phyloP scores from a whole-genome alignment of 495 filamentous ascomycete species.

The Neurospora tetraspora region DNA sequence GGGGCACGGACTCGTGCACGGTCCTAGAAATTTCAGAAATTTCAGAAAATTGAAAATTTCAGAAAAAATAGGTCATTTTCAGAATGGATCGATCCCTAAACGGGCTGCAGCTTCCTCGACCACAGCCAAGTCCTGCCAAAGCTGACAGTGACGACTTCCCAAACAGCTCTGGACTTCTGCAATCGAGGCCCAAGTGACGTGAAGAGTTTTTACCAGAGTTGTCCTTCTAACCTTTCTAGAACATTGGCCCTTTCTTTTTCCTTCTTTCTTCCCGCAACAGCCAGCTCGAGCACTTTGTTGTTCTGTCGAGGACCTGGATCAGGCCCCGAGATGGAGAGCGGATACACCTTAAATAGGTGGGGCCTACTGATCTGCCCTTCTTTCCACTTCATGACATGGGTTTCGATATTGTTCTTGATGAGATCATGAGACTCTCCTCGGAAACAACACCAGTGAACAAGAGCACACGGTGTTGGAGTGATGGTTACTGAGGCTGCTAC shows the following conservation, averaged over 20 bases:
- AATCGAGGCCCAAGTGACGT: not conserved
- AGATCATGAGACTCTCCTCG: not conserved
- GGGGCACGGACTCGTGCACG: no score
- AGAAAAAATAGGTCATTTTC: no score
- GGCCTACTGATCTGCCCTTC: not conserved
- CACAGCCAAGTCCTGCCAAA: constrained; percentile 1
- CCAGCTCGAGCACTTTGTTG: no score
- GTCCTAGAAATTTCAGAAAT: no score
- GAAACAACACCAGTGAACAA: not conserved
- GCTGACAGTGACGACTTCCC: not conserved
- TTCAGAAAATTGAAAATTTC: no score
- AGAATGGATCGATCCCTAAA: no score
- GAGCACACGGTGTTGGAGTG: not conserved
- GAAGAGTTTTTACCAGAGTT: not conserved
- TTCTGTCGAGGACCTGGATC: not conserved
- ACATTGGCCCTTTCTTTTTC: not conserved
- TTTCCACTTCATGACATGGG: not conserved
- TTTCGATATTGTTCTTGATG: not conserved
- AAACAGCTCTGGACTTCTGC: not conserved
- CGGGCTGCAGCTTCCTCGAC: not conserved
- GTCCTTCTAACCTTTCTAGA: not conserved
- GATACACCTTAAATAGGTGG: not conserved
- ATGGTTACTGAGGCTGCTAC: not conserved
- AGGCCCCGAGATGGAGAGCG: not conserved
- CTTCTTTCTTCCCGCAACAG: not conserved